A percentile compares a stretch with the other conserved stretches of the same genome.
Conservation (phyloP, 176 grass and related monocot genomes). For the Raddia distichophylla region DNA sequence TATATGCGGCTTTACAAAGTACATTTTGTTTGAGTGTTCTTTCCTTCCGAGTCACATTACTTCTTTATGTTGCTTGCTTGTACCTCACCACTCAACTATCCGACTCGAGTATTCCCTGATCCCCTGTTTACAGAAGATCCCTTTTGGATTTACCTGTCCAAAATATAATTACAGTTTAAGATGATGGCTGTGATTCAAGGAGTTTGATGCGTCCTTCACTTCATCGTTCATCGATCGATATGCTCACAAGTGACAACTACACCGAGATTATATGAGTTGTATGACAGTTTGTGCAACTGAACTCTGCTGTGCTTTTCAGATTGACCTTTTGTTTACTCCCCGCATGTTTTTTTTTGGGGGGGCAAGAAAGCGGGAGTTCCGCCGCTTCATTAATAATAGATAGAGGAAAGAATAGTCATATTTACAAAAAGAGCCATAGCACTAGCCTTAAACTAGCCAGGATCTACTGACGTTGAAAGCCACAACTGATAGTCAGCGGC, state of each 20-base stretch:
- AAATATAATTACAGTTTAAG: not conserved
- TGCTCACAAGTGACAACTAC: not conserved
- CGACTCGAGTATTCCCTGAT: not conserved
- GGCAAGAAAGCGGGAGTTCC: too few species aligned
- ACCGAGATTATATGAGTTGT: not conserved
- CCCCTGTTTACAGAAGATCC: not conserved
- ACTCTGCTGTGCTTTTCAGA: constrained; percentile 2
- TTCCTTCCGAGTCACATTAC: not conserved
- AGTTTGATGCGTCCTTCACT: not conserved
- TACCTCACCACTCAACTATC: not conserved
- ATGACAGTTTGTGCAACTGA: not conserved
- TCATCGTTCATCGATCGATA: not conserved
- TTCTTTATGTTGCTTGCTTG: not conserved
- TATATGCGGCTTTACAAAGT: not conserved
- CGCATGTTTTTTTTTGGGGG: too few species aligned
- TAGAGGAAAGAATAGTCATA: too few species aligned
- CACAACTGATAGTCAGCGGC: too few species aligned
- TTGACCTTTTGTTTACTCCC: not conserved
- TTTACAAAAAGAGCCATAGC: too few species aligned
- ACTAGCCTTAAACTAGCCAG: too few species aligned
- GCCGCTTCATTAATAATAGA: too few species aligned
- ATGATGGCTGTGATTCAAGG: not conserved
- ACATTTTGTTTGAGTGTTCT: not conserved
- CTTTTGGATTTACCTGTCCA: not conserved
- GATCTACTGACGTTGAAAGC: too few species aligned